A percentile compares a stretch with the other conserved stretches of the same genome.
Conservation (phyloP, 345 rosid species). For the Arabis hirsuta region DNA sequence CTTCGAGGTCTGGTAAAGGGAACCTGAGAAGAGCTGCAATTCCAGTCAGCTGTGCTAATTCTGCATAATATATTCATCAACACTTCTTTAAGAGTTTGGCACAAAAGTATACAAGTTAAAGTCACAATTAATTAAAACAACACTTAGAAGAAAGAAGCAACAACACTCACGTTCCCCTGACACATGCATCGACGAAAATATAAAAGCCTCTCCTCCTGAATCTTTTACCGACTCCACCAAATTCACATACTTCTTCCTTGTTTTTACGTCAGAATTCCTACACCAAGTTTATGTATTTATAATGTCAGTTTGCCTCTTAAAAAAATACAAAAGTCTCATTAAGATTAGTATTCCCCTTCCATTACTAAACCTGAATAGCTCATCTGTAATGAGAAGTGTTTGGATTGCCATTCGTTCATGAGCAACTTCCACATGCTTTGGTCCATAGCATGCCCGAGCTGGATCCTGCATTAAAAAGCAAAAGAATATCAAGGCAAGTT, state of each 20-base stretch:
- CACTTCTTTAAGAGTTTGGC: not conserved
- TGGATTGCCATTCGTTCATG: slow-evolving; percentile 96
- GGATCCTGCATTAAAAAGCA: slow-evolving; percentile 55
- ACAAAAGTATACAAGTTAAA: not conserved
- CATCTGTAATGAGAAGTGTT: slow-evolving; percentile 90
- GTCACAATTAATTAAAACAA: not conserved
- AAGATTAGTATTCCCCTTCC: not conserved
- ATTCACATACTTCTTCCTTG: slow-evolving; percentile 69
- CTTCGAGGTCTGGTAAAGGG: slow-evolving; percentile 95
- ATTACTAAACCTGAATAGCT: slow-evolving; percentile 75
- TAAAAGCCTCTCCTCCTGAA: slow-evolving; percentile 74
- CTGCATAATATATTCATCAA: slow-evolving; percentile 47
- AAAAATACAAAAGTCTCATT: not conserved
- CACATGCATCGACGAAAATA: slow-evolving; percentile 93
- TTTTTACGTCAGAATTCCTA: slow-evolving; percentile 77
- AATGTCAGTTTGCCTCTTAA: slow-evolving; percentile 1
- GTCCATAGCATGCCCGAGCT: slow-evolving; percentile 92
- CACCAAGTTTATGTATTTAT: not conserved
- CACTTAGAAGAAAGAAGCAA: not conserved
- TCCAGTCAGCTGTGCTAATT: slow-evolving; percentile 82
- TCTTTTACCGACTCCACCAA: slow-evolving; percentile 78
- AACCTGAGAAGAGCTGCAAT: slow-evolving; percentile 94
- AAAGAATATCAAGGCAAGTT: slow-evolving; percentile 1
- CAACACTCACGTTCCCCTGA: slow-evolving; percentile 90
- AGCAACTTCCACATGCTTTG: slow-evolving; percentile 97